phyloP scores from a whole-genome alignment of 2,329 filamentous ascomycete species.

The Exophiala sideris region DNA sequence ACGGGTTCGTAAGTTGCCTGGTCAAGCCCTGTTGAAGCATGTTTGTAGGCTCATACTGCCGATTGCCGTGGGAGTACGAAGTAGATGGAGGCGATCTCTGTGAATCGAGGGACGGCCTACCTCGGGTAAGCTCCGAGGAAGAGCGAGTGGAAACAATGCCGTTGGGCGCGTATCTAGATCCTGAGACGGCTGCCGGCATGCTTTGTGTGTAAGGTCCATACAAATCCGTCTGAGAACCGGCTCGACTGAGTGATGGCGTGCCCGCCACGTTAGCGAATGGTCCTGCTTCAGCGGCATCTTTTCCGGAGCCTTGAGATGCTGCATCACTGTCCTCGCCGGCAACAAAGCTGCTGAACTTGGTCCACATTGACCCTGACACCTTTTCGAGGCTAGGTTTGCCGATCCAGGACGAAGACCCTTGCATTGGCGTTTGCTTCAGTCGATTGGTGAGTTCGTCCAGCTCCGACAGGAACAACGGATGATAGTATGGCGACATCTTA shows the following conservation, averaged over 20 bases:
- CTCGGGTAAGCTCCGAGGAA: conserved; percentile 51
- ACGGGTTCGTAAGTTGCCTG: conserved; percentile 27
- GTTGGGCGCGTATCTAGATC: conserved; percentile 44
- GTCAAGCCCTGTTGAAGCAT: conserved; percentile 19
- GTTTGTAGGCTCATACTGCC: conserved; percentile 29
- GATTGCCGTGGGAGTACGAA: conserved; percentile 32
- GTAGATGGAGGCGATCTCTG: conserved; percentile 42
- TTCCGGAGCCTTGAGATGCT: conserved; percentile 55
- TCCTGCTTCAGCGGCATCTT: conserved; percentile 62
- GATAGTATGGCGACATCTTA: conserved; percentile 81
- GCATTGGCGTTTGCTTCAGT: conserved; percentile 79
- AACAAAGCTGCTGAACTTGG: conserved; percentile 94
- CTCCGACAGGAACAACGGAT: conserved; percentile 66
- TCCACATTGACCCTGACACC: conserved; percentile 85
- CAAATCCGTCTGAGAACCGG: conserved; percentile 70
- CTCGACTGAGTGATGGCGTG: conserved; percentile 70
- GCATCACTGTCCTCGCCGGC: conserved; percentile 79
- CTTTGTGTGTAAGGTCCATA: conserved; percentile 59
- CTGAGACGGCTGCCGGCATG: conserved; percentile 32
- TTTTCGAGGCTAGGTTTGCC: conserved; percentile 94
- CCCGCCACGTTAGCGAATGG: conserved; percentile 79
- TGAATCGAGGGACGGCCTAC: conserved; percentile 49
- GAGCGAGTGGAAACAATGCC: conserved; percentile 47
- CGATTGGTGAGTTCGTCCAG: conserved; percentile 82
- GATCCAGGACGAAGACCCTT: conserved; percentile 81